Evolutionary conservation across 306 rosid species (phyloP).

Genomic region (Ammopiptanthus mongolicus): DNA sequence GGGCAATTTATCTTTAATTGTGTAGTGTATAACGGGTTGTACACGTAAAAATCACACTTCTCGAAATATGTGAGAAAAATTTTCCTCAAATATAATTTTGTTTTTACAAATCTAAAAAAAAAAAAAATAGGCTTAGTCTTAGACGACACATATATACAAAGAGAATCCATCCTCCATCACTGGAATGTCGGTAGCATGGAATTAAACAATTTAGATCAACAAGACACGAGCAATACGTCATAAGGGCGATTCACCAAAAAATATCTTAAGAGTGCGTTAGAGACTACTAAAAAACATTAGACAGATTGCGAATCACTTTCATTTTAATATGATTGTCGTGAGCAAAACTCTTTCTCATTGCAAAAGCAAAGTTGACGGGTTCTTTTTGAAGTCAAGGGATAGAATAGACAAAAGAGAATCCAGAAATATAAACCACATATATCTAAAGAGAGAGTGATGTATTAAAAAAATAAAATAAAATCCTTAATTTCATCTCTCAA

Average conservation of each 20-base stretch:
- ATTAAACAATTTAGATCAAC: slow-evolving; percentile 17
- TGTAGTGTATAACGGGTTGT: too few relatives aligned
- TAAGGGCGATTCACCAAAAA: too few relatives aligned
- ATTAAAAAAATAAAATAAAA: neutral
- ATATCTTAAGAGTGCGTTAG: too few relatives aligned
- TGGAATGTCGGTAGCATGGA: slow-evolving; percentile 24
- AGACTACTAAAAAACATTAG: neutral
- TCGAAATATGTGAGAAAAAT: too few relatives aligned
- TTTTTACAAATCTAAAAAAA: too few relatives aligned
- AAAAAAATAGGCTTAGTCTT: too few relatives aligned
- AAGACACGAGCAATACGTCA: neutral
- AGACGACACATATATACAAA: too few relatives aligned
- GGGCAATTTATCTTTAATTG: too few relatives aligned
- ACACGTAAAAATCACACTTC: too few relatives aligned
- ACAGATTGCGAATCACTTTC: neutral
- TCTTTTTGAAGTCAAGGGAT: neutral
- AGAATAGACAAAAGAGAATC: neutral
- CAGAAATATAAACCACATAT: neutral
- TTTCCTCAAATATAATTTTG: too few relatives aligned
- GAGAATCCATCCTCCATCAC: slow-evolving; percentile 7
- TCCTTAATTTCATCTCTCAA: too few relatives aligned
- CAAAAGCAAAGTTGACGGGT: neutral
- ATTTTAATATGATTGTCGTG: neutral
- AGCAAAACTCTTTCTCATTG: neutral
- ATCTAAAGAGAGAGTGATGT: neutral